Evolutionary conservation across 495 filamentous ascomycete species (phyloP).

Genomic region (Recurvomyces mirabilis): DNA sequence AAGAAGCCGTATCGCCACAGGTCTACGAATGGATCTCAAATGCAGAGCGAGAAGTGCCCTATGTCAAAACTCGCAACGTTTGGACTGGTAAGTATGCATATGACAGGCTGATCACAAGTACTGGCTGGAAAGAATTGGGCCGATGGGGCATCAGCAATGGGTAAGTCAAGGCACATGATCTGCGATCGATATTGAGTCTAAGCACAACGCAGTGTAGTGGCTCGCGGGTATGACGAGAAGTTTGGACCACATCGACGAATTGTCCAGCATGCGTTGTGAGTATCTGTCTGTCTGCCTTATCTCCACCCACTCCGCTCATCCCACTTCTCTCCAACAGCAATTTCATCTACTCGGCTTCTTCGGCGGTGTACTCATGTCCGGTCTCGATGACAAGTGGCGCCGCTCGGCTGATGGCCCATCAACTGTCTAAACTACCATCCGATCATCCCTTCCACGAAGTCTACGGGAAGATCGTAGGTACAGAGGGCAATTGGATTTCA

Average conservation of each 20-base stretch:
- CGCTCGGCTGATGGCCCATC: constrained; percentile 9
- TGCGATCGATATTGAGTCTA: not conserved
- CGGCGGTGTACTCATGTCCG: constrained; percentile 13
- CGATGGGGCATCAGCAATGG: constrained; percentile 9
- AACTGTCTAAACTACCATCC: constrained; percentile 1
- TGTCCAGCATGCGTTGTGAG: constrained; percentile 14
- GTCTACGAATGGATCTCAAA: constrained; percentile 14
- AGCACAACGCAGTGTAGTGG: not conserved
- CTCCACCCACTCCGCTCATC: not conserved
- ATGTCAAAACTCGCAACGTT: constrained; percentile 16
- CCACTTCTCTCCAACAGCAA: constrained; percentile 3
- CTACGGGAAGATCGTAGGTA: constrained; percentile 1
- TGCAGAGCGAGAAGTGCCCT: constrained; percentile 9
- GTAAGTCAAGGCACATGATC: not conserved
- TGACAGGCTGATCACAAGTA: constrained; percentile 11
- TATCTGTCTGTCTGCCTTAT: not conserved
- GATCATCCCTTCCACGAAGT: constrained; percentile 17
- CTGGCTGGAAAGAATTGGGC: constrained; percentile 11
- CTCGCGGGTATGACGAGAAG: constrained; percentile 8
- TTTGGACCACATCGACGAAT: constrained; percentile 8
- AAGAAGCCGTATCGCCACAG: constrained; percentile 13
- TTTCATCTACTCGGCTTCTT: constrained; percentile 14
- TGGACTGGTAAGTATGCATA: constrained; percentile 11
- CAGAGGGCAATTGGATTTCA: constrained; percentile 46
- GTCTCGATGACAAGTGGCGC: constrained; percentile 17